Conservation (phyloP, 257 asterid genomes). For the Nicotiana noctiflora region DNA sequence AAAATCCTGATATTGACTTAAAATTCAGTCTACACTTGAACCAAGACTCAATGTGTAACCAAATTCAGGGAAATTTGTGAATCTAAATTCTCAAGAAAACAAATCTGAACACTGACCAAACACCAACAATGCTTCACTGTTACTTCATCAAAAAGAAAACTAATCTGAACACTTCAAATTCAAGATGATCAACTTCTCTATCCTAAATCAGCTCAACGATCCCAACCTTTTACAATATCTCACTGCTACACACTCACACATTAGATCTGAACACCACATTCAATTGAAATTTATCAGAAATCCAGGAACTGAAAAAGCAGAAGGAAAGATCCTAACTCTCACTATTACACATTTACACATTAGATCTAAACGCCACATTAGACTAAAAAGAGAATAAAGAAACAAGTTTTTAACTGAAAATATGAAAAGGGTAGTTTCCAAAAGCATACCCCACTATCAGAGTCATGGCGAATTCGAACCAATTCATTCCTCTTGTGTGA, state of each 20-base stretch:
- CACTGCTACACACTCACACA: not conserved
- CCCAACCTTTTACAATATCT: not conserved
- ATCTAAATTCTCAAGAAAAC: too few species aligned
- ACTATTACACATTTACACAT: too few species aligned
- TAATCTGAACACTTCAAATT: not conserved
- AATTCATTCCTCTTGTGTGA: slow-evolving; percentile 67
- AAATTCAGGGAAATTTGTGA: not conserved
- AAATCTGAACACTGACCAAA: not conserved
- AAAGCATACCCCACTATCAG: slow-evolving; percentile 58
- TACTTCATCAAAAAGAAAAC: too few species aligned
- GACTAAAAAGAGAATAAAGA: not conserved
- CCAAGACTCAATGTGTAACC: not conserved
- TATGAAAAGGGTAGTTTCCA: not conserved
- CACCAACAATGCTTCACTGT: too few species aligned
- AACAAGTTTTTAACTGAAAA: not conserved
- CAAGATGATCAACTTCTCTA: not conserved
- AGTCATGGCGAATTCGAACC: slow-evolving; percentile 56
- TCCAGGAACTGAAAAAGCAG: not conserved
- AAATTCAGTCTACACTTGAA: not conserved
- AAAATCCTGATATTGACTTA: not conserved
- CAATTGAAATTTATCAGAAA: not conserved
- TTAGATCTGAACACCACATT: not conserved
- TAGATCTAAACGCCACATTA: not conserved
- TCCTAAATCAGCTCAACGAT: not conserved
- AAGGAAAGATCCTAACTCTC: too few species aligned